Conservation (phyloP, 2,329 filamentous ascomycete genomes). For the Daldinia sp. region DNA sequence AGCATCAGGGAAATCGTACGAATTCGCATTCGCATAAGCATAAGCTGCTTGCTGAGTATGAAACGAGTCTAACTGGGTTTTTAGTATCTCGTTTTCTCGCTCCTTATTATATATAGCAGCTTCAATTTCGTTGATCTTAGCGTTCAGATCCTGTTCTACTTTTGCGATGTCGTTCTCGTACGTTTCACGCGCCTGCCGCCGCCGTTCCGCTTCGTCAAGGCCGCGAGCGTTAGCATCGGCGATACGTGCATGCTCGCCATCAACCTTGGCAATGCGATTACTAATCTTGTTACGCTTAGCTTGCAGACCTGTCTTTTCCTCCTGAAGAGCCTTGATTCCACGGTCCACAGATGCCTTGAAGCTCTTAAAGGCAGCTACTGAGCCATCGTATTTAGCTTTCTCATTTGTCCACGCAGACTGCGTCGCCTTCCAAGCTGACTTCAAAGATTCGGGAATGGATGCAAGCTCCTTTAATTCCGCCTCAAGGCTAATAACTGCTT, state of each 20-base stretch:
- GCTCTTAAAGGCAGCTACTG: conserved; percentile 65
- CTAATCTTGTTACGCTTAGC: conserved; percentile 80
- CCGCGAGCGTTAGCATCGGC: conserved; percentile 75
- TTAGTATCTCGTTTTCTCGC: conserved; percentile 55
- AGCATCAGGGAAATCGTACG: conserved; percentile 49
- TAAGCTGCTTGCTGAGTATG: conserved; percentile 54
- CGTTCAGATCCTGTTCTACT: conserved; percentile 59
- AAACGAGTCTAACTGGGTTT: conserved; percentile 57
- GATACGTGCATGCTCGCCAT: conserved; percentile 78
- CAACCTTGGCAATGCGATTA: conserved; percentile 77
- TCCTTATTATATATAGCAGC: conserved; percentile 56
- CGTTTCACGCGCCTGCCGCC: conserved; percentile 62
- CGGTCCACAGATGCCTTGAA: conserved; percentile 72
- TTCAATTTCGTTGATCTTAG: conserved; percentile 55
- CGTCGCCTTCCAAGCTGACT: conserved; percentile 66
- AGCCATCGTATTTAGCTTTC: conserved; percentile 70
- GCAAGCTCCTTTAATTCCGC: conserved; percentile 74
- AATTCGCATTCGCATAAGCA: conserved; percentile 50
- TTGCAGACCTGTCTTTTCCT: conserved; percentile 72
- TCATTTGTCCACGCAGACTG: conserved; percentile 67
- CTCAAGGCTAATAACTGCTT: conserved; percentile 66
- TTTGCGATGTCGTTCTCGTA: conserved; percentile 62
- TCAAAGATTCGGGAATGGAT: conserved; percentile 71
- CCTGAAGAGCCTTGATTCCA: conserved; percentile 71
- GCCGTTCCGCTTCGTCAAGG: conserved; percentile 72